These are phyloP conservation scores for Penicillium psychrosexuale DNA, from an alignment of 2,329 filamentous ascomycete species.

Conservation along the genomic window DNA sequence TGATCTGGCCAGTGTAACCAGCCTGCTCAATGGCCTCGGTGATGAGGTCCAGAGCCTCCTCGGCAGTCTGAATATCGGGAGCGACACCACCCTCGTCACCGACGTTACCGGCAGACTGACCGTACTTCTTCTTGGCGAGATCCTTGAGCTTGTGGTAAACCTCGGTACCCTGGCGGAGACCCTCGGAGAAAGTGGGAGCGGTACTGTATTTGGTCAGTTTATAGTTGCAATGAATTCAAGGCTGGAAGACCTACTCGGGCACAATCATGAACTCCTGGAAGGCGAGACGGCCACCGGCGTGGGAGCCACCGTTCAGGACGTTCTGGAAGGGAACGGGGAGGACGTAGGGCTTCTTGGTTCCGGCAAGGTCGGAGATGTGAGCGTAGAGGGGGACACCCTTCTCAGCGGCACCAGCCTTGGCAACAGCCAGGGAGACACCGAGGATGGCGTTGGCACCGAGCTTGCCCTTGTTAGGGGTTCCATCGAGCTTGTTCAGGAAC, in stretches of 20 bases:
- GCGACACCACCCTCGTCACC: constrained; percentile 99
- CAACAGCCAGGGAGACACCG: constrained; percentile 77
- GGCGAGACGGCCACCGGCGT: constrained; percentile 91
- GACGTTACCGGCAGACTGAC: constrained; percentile 97
- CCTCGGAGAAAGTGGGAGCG: constrained; percentile 90
- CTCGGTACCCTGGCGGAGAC: constrained; percentile 91
- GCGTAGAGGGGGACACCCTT: constrained; percentile 85
- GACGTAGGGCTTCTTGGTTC: constrained; percentile 88
- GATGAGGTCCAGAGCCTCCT: constrained; percentile 97
- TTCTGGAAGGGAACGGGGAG: constrained; percentile 92
- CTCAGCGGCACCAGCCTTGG: constrained; percentile 85
- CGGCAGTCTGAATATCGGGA: constrained; percentile 94
- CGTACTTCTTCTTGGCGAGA: constrained; percentile 99
- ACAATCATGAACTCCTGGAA: constrained; percentile 98
- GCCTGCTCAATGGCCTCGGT: constrained; percentile 89
- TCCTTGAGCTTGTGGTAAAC: constrained; percentile 98
- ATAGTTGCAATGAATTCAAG: neutral
- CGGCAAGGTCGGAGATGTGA: constrained; percentile 81
- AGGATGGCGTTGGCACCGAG: constrained; percentile 87
- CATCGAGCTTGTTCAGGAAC: constrained; percentile 82
- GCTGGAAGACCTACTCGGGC: constrained; percentile 59
- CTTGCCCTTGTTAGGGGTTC: constrained; percentile 81
- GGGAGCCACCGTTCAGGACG: constrained; percentile 89
- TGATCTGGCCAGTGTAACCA: constrained; percentile 92
- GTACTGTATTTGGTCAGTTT: constrained; percentile 48